These are phyloP conservation scores for Tolypocladium tropicale DNA, from an alignment of 2,329 filamentous ascomycete species.

Conservation along the genomic window DNA sequence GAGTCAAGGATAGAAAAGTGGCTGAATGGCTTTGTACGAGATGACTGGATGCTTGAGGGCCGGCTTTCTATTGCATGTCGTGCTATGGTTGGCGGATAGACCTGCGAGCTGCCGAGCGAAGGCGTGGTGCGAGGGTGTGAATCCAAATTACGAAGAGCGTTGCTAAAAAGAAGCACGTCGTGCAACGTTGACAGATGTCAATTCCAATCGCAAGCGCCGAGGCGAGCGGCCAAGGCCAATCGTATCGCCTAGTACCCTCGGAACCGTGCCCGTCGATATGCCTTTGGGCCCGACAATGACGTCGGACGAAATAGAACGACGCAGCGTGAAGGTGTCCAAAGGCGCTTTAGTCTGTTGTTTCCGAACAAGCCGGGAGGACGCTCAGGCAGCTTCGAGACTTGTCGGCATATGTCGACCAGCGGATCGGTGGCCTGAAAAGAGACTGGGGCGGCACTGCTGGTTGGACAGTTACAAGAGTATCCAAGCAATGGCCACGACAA, in stretches of 20 bases:
- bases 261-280: background rate
- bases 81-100: conserved; percentile 5
- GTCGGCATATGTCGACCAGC: background rate
- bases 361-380: background rate
- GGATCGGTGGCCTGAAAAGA: background rate
- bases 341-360: background rate
- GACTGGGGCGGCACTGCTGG: background rate
- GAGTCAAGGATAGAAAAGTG: conserved; percentile 1
- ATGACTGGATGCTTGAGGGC: conserved; percentile 1
- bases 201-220: background rate
- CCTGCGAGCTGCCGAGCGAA: background rate
- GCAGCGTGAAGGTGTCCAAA: too few relatives aligned
- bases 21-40: conserved; percentile 1
- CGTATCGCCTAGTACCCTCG: background rate
- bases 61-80: conserved; percentile 10
- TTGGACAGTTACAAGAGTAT: background rate
- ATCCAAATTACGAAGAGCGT: background rate
- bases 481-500: background rate
- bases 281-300: background rate
- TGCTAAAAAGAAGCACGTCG: background rate
- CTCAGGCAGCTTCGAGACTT: background rate
- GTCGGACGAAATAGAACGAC: background rate
- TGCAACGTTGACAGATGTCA: conserved; percentile 2
- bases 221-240: background rate
- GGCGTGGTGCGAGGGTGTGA: background rate